These are phyloP conservation scores for Amesomyces nigricolor DNA, from an alignment of 2,329 filamentous ascomycete genomes.

Conservation along the genomic window DNA sequence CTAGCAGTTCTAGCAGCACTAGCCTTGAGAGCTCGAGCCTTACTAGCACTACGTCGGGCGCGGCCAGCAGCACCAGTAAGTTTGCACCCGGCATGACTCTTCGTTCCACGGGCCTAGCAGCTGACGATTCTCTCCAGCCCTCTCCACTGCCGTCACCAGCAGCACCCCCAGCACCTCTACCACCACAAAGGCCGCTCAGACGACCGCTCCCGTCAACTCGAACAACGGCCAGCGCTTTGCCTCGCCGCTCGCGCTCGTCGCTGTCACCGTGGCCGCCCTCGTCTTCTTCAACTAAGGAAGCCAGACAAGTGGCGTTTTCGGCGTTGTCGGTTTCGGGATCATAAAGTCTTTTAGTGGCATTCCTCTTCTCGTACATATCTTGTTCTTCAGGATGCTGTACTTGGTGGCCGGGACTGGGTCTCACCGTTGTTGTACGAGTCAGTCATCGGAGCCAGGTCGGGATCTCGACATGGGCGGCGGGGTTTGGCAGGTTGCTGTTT, in stretches of 20 bases:
- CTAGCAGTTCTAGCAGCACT: constrained; percentile 25
- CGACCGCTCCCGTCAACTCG: constrained; percentile 28
- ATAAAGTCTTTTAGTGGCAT: background rate
- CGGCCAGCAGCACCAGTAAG: constrained; percentile 14
- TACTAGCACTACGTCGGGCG: constrained; percentile 6
- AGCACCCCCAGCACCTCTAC: constrained; percentile 12
- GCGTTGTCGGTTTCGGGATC: constrained; percentile 5
- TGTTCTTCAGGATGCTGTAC: constrained; percentile 16
- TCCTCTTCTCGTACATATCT: constrained; percentile 22
- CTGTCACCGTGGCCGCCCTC: constrained; percentile 36
- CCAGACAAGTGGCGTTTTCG: background rate
- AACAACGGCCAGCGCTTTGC: constrained; percentile 35
- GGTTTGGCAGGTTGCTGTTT: background rate
- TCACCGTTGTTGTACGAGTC: background rate
- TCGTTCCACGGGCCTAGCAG: background rate
- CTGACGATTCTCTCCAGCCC: constrained; percentile 1
- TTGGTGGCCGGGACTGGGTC: background rate
- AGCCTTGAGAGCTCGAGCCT: constrained; percentile 2
- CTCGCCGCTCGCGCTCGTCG: constrained; percentile 38
- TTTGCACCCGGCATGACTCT: background rate
- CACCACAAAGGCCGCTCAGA: constrained; percentile 12
- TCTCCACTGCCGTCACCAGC: constrained; percentile 17
- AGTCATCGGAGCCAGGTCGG: background rate
- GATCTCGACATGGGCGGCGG: background rate
- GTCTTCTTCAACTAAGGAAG: constrained; percentile 38